Evolutionary conservation across 495 filamentous ascomycete species (phyloP), one percentile per base, ranked within the genome.

Genomic region (Talaromyces adpressus): DNA sequence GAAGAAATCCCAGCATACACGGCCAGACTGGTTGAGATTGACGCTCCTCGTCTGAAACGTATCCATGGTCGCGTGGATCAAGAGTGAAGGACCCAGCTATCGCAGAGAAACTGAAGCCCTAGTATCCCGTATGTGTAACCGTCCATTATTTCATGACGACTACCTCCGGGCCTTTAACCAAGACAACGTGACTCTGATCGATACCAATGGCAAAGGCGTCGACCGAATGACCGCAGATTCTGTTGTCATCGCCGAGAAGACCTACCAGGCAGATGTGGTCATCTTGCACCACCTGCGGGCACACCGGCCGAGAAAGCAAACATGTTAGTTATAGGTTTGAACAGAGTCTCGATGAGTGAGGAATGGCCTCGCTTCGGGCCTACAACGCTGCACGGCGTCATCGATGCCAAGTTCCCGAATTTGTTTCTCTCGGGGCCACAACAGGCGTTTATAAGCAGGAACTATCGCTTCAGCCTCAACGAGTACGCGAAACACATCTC

Each of bases 241-340:
- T 0, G 69, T 84, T 25, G 63, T 75, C 0, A 70, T 70, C 6
- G 65, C 52, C 0, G 71, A 72, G 6, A 65, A 72, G 11, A 47
- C 70, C 4, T 71, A 70, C 57, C 64, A 75, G 2, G 57, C 77
- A 4, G 82, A 84, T 52, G 67, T 73, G 3, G 65, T 84, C 22
- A 64, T 79, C 23, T 29, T 66, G 36, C 36, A 41, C 36, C 36
- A 9, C 36, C 36, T 11, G 36, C 36, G 36, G 36, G 36, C 36
- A 39, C 36, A 16, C 36, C 36, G 0, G 36, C 36, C 36, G 9
- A 14, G 36, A 41, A 41, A 3, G 36, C 36, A 41, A 41, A 41
- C 36, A 41, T 41, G 36, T 41, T 4, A 41, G 14, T 41, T 16
- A 41, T 41, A 4, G 36, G 36, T 41, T 16, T 41, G 36, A 41